Conservation (phyloP, 805 yeast genomes). For the Ogataea methanolica region DNA sequence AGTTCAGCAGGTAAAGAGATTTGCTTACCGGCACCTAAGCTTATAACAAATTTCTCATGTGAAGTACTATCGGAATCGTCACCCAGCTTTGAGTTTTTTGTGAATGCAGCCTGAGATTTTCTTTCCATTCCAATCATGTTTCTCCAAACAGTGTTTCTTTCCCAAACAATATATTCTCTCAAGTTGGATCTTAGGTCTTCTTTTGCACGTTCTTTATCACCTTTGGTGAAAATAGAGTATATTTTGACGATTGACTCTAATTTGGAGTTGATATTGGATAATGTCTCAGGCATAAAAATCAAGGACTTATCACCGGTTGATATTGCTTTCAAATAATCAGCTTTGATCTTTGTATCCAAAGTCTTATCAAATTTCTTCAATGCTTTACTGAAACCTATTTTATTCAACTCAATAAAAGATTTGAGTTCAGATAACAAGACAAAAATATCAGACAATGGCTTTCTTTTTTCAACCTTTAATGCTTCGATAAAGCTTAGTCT, state of each 20-base stretch:
- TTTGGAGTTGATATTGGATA: slow-evolving; percentile 43
- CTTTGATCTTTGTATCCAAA: slow-evolving; percentile 54
- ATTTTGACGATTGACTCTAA: slow-evolving; percentile 40
- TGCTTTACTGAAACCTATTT: slow-evolving; percentile 85
- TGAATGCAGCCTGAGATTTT: slow-evolving; percentile 69
- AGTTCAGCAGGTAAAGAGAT: slow-evolving; percentile 32
- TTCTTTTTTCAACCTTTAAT: slow-evolving; percentile 58
- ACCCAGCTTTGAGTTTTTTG: slow-evolving; percentile 26
- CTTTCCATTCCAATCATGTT: slow-evolving; percentile 91
- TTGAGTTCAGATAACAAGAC: slow-evolving; percentile 77
- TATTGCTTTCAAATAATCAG: slow-evolving; percentile 49
- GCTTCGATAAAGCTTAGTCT: slow-evolving; percentile 41
- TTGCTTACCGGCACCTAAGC: slow-evolving; percentile 26
- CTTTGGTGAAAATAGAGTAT: slow-evolving; percentile 36
- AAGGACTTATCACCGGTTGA: slow-evolving; percentile 37
- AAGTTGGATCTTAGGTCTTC: slow-evolving; percentile 48
- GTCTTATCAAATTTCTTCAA: slow-evolving; percentile 90
- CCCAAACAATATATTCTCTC: slow-evolving; percentile 95
- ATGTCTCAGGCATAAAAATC: slow-evolving; percentile 50
- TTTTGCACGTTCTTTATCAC: slow-evolving; percentile 36
- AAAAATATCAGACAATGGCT: slow-evolving; percentile 59
- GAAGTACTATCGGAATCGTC: slow-evolving; percentile 16
- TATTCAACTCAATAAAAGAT: slow-evolving; percentile 78
- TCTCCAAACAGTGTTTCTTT: slow-evolving; percentile 96
- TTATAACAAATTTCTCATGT: slow-evolving; percentile 18